phyloP scores from a whole-genome alignment of 768 basidiomycete genomes.

The Podaxis sp. region DNA sequence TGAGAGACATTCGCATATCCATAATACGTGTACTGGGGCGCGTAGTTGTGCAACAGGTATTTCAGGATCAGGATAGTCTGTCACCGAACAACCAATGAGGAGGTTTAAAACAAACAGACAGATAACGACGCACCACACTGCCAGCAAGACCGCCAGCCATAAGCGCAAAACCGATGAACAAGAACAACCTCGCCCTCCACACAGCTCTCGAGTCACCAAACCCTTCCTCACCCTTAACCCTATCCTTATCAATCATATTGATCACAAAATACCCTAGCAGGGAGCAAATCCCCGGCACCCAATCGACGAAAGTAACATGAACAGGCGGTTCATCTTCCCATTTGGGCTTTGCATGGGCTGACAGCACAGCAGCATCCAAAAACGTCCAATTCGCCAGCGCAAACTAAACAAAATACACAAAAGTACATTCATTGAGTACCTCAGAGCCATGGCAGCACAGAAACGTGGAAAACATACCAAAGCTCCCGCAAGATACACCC shows the following conservation, averaged over 20 bases:
- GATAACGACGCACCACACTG: slow-evolving; percentile 70
- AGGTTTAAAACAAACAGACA: neutral
- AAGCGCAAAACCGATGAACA: slow-evolving; percentile 94
- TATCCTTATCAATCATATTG: slow-evolving; percentile 93
- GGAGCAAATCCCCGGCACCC: slow-evolving; percentile 95
- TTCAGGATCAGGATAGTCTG: slow-evolving; percentile 90
- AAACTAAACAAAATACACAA: slow-evolving; percentile 54
- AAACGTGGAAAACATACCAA: slow-evolving; percentile 56
- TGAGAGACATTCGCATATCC: slow-evolving; percentile 96
- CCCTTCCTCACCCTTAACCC: slow-evolving; percentile 74
- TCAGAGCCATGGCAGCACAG: neutral
- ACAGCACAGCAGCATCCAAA: slow-evolving; percentile 89
- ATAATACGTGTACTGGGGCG: slow-evolving; percentile 81
- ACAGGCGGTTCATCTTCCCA: slow-evolving; percentile 58
- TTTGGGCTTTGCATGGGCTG: slow-evolving; percentile 79
- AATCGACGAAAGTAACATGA: slow-evolving; percentile 91
- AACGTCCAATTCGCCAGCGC: slow-evolving; percentile 95
- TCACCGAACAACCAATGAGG: neutral
- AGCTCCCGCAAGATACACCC: slow-evolving; percentile 90
- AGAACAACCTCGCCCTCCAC: slow-evolving; percentile 85
- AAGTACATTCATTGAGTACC: neutral
- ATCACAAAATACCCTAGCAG: slow-evolving; percentile 90
- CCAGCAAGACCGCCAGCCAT: slow-evolving; percentile 99
- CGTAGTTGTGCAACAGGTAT: slow-evolving; percentile 73
- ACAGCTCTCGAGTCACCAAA: slow-evolving; percentile 83